Base-by-base conservation (phyloP, 495 filamentous ascomycete genomes). In the Lasiosphaeria ovina region DNA sequence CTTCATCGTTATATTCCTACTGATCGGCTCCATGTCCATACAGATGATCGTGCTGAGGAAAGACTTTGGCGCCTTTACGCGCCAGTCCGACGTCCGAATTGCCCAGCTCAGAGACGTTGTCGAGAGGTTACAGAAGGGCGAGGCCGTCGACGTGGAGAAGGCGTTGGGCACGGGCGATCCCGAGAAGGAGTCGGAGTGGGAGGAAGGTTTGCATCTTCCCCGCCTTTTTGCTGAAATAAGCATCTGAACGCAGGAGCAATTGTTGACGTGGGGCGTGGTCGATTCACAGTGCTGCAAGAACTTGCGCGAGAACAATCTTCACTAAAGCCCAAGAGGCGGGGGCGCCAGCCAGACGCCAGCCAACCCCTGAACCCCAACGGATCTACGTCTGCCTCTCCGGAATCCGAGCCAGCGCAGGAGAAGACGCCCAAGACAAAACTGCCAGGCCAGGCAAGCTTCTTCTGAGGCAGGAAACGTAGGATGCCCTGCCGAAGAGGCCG, bases 11-110 rank as follows among this genome's bases (percentile, higher is more conserved):
- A 92, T 97, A 55, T 92, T 91, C 66, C 79, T 97, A 45, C 81
- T 97, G 61, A 93, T 97, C 63, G 95, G 94, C 2, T 95, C 90
- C 59, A 93, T 97, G 74, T 87, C 92, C 11, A 96, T 99, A 64
- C 88, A 97, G 61, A 87, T 93, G 83, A 88, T 99, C 59, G 79
- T 85, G 6, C 69, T 98, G 62, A 88, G 85, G 71, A 89, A 88
- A 57, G 86, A 93, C 12, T 90, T 85, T 66, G 77, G 79, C 9
- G 82, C 83, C 3, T 93, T 89, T 62, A 84, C 76, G 62, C 85
- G 92, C 51, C 84, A 84, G 55, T 85, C 90, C 44, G 90, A 96
- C 69, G 86, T 89, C 8, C 88, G 89, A 66, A 89, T 99, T 53
- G 83, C 75, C 5, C 65, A 92, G 38, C 69, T 99, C 47, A 83